Base-by-base conservation (phyloP, 2,329 filamentous ascomycete species). In the Alternaria conjuncta region DNA sequence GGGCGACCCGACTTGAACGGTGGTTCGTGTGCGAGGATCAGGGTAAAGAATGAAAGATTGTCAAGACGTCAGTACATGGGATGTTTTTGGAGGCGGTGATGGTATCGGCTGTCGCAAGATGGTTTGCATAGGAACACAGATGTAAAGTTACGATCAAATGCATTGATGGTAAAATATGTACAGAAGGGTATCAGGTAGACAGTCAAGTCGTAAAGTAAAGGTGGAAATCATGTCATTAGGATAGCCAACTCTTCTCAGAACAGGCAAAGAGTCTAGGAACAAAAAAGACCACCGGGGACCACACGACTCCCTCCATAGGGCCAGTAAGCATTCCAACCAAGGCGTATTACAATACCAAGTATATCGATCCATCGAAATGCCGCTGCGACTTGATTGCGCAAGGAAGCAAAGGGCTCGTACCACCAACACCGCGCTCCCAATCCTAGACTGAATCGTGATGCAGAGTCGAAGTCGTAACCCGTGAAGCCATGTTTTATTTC, bases 341-440 rank as follows among this genome's bases (percentile, higher is more conserved):
- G 53, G 69, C 71, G 73, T 75, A 76, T 75, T 71, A 72, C 41
- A 69, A 74, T 75, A 75, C 59, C 64, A 60, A 65, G 74, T 71
- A 71, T 73, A 68, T 73, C 41, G 46, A 25, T 75, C 75, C 77
- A 77, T 77, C 74, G 71, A 76, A 77, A 71, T 75, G 71, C 71
- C 71, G 71, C 68, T 70, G 67, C 70, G 71, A 71, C 70, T 64
- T 58, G 12, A 57, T 66, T 63, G 67, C 68, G 66, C 65, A 66
- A 72, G 68, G 66, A 71, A 72, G 68, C 69, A 49, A 26, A 68
- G 60, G 63, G 65, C 41, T 62, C 66, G 70, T 65, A 66, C 70
- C 69, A 57, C 63, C 66, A 72, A 75, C 71, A 75, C 71, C 70
- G 69, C 72, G 70, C 72, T 76, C 73, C 67, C 70, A 75, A 75